A percentile compares a stretch with the other conserved stretches of the same genome.
phyloP scores from a whole-genome alignment of 2,329 filamentous ascomycete genomes.

The Zymoseptoria ardabiliae region DNA sequence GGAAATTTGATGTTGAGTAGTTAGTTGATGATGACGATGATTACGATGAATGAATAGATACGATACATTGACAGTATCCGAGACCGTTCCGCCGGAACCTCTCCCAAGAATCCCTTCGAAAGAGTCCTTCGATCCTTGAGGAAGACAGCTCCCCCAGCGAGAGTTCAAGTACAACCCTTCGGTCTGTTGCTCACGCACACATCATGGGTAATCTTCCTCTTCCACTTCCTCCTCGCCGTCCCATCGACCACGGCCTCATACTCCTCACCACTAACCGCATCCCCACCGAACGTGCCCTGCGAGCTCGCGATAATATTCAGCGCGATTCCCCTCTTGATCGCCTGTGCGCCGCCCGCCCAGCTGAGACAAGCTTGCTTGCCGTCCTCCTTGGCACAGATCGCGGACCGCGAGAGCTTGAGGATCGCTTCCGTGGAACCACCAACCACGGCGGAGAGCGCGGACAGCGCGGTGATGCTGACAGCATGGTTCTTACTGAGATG shows the following conservation, averaged over 20 bases:
- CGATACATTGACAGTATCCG: too few species aligned
- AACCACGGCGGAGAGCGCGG: not conserved
- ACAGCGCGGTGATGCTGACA: not conserved
- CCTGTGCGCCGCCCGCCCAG: slow-evolving; percentile 1
- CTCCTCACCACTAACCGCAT: slow-evolving; percentile 6
- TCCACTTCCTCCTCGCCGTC: not conserved
- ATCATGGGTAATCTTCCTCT: slow-evolving; percentile 1
- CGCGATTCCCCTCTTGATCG: slow-evolving; percentile 3
- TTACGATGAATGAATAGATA: too few species aligned
- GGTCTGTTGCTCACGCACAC: slow-evolving; percentile 2
- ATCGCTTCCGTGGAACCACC: not conserved
- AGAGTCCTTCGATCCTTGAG: too few species aligned
- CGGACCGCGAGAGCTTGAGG: slow-evolving; percentile 1
- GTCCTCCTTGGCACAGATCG: slow-evolving; percentile 1
- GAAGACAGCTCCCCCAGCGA: too few species aligned
- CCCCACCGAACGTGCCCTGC: not conserved
- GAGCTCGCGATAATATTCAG: slow-evolving; percentile 1
- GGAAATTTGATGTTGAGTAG: too few species aligned
- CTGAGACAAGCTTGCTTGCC: slow-evolving; percentile 1
- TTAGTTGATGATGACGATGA: too few species aligned
- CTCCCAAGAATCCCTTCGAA: too few species aligned
- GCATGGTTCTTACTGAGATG: not conserved
- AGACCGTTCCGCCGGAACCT: too few species aligned
- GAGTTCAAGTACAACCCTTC: not conserved
- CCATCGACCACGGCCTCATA: slow-evolving; percentile 2